Evolutionary conservation across 768 basidiomycete species (phyloP).

Genomic region (Sporobolomyces pararoseus): DNA sequence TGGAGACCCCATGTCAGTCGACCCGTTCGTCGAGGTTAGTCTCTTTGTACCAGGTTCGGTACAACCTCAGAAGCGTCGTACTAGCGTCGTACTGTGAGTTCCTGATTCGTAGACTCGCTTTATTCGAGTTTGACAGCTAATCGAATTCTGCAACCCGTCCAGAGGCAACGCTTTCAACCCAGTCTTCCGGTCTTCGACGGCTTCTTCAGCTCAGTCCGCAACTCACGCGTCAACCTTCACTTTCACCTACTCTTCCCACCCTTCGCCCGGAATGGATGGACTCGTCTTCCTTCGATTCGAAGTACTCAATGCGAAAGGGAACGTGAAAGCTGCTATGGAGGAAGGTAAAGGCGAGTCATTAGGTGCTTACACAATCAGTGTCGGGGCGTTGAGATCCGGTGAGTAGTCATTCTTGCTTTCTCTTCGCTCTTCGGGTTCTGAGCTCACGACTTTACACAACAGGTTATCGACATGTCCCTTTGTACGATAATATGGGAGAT

Average conservation of each 20-base stretch:
- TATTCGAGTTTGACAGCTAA: no score
- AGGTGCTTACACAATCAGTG: conserved; percentile 67
- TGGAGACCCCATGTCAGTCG: conserved; percentile 49
- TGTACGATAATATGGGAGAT: conserved; percentile 80
- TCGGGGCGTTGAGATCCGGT: conserved; percentile 73
- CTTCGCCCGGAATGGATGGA: conserved; percentile 63
- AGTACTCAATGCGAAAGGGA: conserved; percentile 62
- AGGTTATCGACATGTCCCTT: conserved; percentile 86
- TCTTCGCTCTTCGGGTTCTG: conserved; percentile 17
- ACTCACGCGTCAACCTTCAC: conserved; percentile 49
- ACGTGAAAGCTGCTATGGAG: conserved; percentile 33
- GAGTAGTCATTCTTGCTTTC: conserved; percentile 47
- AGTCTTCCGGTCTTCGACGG: conserved; percentile 63
- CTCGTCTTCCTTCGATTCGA: conserved; percentile 78
- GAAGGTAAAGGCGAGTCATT: conserved; percentile 62
- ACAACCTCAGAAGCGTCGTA: conserved; percentile 27
- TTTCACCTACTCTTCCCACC: conserved; percentile 65
- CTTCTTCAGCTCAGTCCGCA: conserved; percentile 51
- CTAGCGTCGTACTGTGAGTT: conserved; percentile 33
- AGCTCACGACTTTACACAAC: neutral
- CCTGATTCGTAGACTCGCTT: neutral
- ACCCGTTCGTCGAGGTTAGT: conserved; percentile 78
- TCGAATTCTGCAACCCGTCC: no score
- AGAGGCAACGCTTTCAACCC: conserved; percentile 84
- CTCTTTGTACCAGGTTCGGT: conserved; percentile 53